A percentile compares a stretch with the other conserved stretches of the same genome.
phyloP scores from a whole-genome alignment of 768 basidiomycete species.

The Hypsizygus marmoreus region DNA sequence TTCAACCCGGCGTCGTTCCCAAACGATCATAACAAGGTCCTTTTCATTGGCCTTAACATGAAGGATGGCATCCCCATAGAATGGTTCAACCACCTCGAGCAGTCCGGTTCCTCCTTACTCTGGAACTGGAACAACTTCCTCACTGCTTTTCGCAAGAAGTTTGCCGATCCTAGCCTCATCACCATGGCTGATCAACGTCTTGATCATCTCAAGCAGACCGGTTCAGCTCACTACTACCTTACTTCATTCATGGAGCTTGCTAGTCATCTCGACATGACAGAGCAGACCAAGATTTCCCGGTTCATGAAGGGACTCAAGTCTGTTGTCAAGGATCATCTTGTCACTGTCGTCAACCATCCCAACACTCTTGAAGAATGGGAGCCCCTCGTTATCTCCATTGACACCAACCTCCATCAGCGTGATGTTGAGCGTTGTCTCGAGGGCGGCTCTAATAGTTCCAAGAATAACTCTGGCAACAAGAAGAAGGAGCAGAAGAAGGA shows the following conservation, averaged over 20 bases:
- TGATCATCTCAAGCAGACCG: constrained; percentile 30
- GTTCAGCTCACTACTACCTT: constrained; percentile 28
- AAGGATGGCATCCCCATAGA: constrained; percentile 29
- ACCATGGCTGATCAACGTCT: constrained; percentile 27
- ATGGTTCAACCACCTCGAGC: constrained; percentile 32
- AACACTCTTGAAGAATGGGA: constrained; percentile 20
- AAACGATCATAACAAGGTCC: constrained; percentile 25
- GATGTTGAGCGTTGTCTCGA: constrained; percentile 15
- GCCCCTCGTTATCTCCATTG: constrained; percentile 21
- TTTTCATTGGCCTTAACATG: constrained; percentile 30
- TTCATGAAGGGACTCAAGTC: constrained; percentile 32
- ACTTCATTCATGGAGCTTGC: constrained; percentile 27
- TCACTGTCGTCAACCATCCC: constrained; percentile 16
- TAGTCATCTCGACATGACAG: constrained; percentile 27
- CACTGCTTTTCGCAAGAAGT: constrained; percentile 26
- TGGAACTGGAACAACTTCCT: constrained; percentile 26
- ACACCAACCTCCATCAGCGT: constrained; percentile 24
- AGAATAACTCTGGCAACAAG: not conserved
- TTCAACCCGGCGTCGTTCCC: constrained; percentile 23
- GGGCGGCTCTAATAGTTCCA: not conserved
- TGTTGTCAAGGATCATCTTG: constrained; percentile 23
- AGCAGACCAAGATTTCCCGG: constrained; percentile 32
- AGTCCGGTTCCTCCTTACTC: constrained; percentile 19
- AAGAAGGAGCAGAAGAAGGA: constrained; percentile 14
- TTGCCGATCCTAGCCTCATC: constrained; percentile 27